A percentile compares a stretch with the other conserved stretches of the same genome.
Conservation (phyloP, 2,329 filamentous ascomycete genomes). For the Plenodomus tracheiphilus region DNA sequence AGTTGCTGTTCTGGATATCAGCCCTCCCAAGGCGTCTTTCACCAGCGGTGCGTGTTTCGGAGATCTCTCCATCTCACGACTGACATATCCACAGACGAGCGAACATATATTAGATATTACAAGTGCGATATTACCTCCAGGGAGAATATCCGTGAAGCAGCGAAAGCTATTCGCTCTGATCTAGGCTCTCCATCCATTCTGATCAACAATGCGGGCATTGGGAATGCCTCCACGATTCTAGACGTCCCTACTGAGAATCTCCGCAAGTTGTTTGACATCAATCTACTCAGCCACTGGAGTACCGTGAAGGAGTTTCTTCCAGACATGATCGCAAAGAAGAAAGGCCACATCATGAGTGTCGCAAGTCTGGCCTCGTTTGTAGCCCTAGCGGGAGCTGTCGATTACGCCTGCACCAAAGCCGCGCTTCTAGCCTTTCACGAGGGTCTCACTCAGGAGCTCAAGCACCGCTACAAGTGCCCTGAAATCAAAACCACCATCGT, state of each 20-base stretch:
- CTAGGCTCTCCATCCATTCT: slow-evolving; percentile 38
- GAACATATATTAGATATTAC: slow-evolving; percentile 28
- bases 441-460: slow-evolving; percentile 45
- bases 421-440: slow-evolving; percentile 41
- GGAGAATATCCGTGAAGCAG: slow-evolving; percentile 30
- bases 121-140: slow-evolving; percentile 41
- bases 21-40: slow-evolving; percentile 32
- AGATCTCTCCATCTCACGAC: background rate
- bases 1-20: slow-evolving; percentile 43
- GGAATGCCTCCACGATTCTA: slow-evolving; percentile 38
- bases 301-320: slow-evolving; percentile 44
- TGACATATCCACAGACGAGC: slow-evolving; percentile 26
- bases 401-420: slow-evolving; percentile 43
- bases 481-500: slow-evolving; percentile 50
- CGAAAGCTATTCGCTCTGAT: slow-evolving; percentile 38
- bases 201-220: slow-evolving; percentile 45
- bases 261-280: slow-evolving; percentile 37
- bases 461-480: slow-evolving; percentile 48
- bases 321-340: slow-evolving; percentile 42
- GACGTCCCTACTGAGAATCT: slow-evolving; percentile 32
- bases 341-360: slow-evolving; percentile 43
- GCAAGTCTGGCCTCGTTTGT: slow-evolving; percentile 42
- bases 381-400: slow-evolving; percentile 35
- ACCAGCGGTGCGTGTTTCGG: slow-evolving; percentile 24
- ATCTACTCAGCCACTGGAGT: slow-evolving; percentile 42